Base-by-base conservation (phyloP, 1,284 basidiomycete genomes). In the Microstroma glucosiphilum region DNA sequence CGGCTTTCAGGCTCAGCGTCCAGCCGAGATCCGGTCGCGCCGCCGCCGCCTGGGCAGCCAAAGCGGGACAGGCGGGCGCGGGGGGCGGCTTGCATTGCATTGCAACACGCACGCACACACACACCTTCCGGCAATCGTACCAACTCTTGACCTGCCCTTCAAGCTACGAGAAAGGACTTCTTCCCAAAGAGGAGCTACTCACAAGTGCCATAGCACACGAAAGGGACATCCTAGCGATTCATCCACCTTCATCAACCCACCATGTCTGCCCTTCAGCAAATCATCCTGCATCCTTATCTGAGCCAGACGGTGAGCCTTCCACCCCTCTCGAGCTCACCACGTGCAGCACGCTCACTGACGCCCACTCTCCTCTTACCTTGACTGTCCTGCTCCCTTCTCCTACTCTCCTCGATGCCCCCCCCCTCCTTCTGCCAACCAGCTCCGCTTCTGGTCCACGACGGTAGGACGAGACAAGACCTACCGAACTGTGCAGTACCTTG, bases 401-500 rank as follows among this genome's bases (percentile, higher is more conserved):
- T 12, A n/a, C n/a, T 40, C 3, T 37, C 30, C 9, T 37, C 30
- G 9, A 11, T 13, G 6, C 59, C 30, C 40, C 21, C 55, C 40
- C 15, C 42, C 21, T 15, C 23, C 15, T 42, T 41, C 30, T 57
- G 12, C 21, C 53, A 58, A 3, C 0, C 63, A 73, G 71, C 69
- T 79, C 59, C 74, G 74, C 61, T 78, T 79, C 68, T 78, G 76
- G 77, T 69, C 68, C 59, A 78, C 77, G 57, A 79, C 77, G n/a
- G 77, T 77, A 17, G 77, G 77, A 43, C 67, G 77, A 49, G 77
- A 79, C 69, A 79, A 93, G 91, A 83, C 87, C 43, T 94, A 96
- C 81, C 88, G 94, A 71, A 86, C 91, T 30, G 81, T 93, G 64
- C 94, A 99, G 82, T 97, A 93, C 82, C 87, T 91, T 68, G 84